A percentile compares a stretch with the other conserved stretches of the same genome.
These are phyloP conservation scores for Candida tallmaniae DNA, from an alignment of 805 yeast species.

Conservation along the genomic window DNA sequence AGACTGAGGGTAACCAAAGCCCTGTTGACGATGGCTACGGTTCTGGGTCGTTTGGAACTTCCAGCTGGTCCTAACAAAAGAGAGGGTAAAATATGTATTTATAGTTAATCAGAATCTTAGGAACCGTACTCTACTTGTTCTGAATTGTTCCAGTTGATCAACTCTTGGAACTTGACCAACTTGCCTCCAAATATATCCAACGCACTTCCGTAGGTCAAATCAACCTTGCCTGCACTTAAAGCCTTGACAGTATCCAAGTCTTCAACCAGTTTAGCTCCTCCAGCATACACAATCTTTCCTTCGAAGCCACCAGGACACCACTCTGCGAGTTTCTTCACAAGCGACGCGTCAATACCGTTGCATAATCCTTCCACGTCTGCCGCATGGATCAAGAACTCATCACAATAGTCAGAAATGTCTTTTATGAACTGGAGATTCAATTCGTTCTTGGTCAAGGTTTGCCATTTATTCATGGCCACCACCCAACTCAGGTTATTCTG, in stretches of 20 bases:
- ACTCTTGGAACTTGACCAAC: constrained; percentile 70
- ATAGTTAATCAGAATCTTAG: constrained; percentile 1
- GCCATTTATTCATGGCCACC: constrained; percentile 99
- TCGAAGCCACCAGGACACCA: constrained; percentile 61
- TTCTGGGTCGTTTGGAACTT: constrained; percentile 35
- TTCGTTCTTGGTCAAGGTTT: constrained; percentile 67
- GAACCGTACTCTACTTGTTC: background rate
- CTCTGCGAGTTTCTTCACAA: constrained; percentile 66
- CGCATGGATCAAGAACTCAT: constrained; percentile 90
- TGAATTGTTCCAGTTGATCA: constrained; percentile 63
- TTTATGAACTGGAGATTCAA: constrained; percentile 52
- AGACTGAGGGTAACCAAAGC: constrained; percentile 23
- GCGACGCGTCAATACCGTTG: constrained; percentile 79
- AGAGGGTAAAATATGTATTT: background rate
- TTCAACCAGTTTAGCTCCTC: constrained; percentile 77
- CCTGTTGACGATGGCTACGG: constrained; percentile 16
- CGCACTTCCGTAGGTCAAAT: constrained; percentile 89
- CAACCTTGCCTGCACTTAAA: constrained; percentile 79
- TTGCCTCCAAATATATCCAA: constrained; percentile 92
- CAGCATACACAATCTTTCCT: constrained; percentile 87
- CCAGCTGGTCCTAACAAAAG: constrained; percentile 23
- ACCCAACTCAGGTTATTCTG: constrained; percentile 58
- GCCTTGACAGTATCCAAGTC: constrained; percentile 66
- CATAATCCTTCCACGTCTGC: constrained; percentile 99
- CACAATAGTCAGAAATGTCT: constrained; percentile 59